A percentile compares a stretch with the other conserved stretches of the same genome.
Conservation (phyloP, 768 basidiomycete genomes). For the Rossbeevera mucosa region DNA sequence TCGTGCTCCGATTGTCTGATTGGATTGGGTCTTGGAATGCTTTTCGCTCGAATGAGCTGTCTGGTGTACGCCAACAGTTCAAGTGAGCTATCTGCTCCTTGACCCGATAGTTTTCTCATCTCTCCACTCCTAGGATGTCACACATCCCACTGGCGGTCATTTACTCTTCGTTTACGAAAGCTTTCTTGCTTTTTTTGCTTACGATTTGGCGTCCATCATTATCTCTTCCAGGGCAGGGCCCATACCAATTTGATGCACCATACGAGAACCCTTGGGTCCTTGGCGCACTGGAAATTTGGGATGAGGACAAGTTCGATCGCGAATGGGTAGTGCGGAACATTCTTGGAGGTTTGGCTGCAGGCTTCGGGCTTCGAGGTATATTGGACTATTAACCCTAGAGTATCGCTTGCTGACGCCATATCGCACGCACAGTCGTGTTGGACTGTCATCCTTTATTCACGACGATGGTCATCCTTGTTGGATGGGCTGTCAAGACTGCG, state of each 20-base stretch:
- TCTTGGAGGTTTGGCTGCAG: conserved; percentile 81
- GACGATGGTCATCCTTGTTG: conserved; percentile 65
- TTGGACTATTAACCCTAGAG: not conserved
- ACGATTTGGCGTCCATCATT: conserved; percentile 68
- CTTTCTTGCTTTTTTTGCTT: conserved; percentile 77
- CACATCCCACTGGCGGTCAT: conserved; percentile 74
- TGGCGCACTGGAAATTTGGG: conserved; percentile 50
- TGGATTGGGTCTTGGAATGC: conserved; percentile 28
- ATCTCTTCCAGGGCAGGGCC: conserved; percentile 14
- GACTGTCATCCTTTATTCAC: conserved; percentile 73
- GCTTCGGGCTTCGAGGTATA: conserved; percentile 77
- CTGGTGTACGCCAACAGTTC: conserved; percentile 61
- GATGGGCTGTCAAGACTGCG: conserved; percentile 68
- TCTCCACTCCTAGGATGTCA: conserved; percentile 46
- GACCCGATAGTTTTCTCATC: not conserved
- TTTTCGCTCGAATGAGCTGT: conserved; percentile 22
- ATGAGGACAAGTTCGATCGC: conserved; percentile 71
- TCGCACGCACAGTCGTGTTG: conserved; percentile 54
- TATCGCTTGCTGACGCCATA: not conserved
- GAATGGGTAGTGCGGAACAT: conserved; percentile 84
- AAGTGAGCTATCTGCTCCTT: conserved; percentile 33
- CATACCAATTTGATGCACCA: conserved; percentile 23
- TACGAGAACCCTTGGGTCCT: conserved; percentile 35
- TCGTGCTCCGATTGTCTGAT: conserved; percentile 44
- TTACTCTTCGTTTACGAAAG: conserved; percentile 80